phyloP scores from a whole-genome alignment of 805 yeast species.

The Kodamaea fukazawae region DNA sequence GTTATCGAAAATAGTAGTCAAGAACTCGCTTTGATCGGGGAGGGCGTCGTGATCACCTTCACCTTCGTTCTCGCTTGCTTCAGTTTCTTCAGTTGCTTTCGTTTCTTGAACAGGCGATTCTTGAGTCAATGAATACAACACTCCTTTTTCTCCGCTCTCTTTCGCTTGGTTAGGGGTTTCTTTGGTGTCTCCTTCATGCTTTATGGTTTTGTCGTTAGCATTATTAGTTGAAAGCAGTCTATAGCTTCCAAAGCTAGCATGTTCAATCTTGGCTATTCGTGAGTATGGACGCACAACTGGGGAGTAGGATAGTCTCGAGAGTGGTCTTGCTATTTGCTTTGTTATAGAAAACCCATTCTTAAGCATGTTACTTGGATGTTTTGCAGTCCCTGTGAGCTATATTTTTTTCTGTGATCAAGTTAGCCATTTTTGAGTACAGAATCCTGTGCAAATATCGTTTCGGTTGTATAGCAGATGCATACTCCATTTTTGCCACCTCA shows the following conservation, averaged over 20 bases:
- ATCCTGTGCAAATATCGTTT: no score
- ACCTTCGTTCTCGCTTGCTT: conserved; percentile 7
- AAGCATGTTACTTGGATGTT: not conserved
- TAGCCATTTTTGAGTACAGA: not conserved
- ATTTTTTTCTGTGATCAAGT: not conserved
- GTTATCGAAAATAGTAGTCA: conserved; percentile 58
- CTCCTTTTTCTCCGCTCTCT: no score
- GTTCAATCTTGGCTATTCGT: not conserved
- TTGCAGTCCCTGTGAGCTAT: not conserved
- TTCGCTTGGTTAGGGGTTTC: no score
- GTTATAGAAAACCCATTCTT: conserved; percentile 3
- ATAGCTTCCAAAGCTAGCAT: not conserved
- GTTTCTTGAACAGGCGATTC: no score
- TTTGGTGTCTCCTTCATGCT: not conserved
- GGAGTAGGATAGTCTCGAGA: not conserved
- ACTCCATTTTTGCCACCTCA: no score
- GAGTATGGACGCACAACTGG: not conserved
- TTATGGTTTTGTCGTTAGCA: not conserved
- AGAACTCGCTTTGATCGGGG: conserved; percentile 20
- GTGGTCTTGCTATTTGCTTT: not conserved
- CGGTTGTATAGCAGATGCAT: no score
- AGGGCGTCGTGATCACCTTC: conserved; percentile 9
- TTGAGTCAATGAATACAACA: no score
- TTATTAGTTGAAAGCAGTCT: not conserved
- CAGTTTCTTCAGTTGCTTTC: not conserved